Conservation (phyloP, 495 filamentous ascomycete genomes). For the Podospora pseudocomata region DNA sequence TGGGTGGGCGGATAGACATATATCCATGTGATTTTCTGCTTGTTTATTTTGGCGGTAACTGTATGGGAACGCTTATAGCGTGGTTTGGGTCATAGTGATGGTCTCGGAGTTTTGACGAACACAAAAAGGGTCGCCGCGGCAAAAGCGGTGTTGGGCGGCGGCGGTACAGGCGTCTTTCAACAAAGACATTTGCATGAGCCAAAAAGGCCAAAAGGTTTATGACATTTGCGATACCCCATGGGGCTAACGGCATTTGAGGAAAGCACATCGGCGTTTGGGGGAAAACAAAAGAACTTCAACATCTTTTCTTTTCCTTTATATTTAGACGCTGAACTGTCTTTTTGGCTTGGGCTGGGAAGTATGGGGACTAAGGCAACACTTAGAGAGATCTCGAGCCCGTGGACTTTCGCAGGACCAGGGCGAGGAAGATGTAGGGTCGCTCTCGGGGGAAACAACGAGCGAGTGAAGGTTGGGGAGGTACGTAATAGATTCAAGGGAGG, state of each 20-base stretch:
- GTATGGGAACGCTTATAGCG: slow-evolving; percentile 15
- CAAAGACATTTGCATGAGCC: slow-evolving; percentile 40
- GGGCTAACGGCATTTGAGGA: slow-evolving; percentile 33
- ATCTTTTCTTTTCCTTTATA: slow-evolving; percentile 41
- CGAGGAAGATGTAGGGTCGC: neutral
- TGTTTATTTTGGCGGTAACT: slow-evolving; percentile 15
- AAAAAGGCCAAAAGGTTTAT: slow-evolving; percentile 30
- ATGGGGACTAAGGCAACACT: slow-evolving; percentile 4
- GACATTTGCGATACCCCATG: slow-evolving; percentile 35
- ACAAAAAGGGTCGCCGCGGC: slow-evolving; percentile 25
- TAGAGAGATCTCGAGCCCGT: neutral
- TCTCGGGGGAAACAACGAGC: neutral
- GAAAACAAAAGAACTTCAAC: slow-evolving; percentile 47
- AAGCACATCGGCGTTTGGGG: slow-evolving; percentile 39
- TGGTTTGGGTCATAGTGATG: slow-evolving; percentile 15
- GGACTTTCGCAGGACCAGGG: neutral
- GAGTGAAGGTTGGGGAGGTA: neutral
- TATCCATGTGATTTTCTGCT: slow-evolving; percentile 31
- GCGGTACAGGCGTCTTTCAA: slow-evolving; percentile 39
- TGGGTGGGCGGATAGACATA: slow-evolving; percentile 35
- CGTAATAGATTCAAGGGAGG: neutral
- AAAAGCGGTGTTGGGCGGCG: slow-evolving; percentile 20
- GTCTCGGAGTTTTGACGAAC: slow-evolving; percentile 27
- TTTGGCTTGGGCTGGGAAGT: slow-evolving; percentile 30
- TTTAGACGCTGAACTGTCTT: slow-evolving; percentile 34